Conservation (phyloP, 2,329 filamentous ascomycete species). For the Phialemonium atrogriseum region DNA sequence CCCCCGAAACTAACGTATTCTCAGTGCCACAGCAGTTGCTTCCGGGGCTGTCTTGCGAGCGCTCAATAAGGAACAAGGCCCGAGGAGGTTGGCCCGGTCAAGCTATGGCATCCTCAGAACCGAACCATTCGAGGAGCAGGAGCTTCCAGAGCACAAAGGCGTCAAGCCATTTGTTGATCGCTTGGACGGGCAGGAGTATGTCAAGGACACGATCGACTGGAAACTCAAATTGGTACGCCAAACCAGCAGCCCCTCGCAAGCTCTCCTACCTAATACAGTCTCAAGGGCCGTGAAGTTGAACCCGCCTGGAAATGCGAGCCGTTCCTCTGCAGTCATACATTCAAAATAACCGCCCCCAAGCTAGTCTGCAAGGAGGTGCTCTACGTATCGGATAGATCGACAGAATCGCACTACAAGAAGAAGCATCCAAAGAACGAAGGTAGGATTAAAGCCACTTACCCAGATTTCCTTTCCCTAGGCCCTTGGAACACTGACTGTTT, state of each 20-base stretch:
- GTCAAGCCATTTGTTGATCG: slow-evolving; percentile 5
- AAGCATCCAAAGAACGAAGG: slow-evolving; percentile 10
- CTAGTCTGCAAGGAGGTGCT: slow-evolving; percentile 12
- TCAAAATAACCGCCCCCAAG: slow-evolving; percentile 3
- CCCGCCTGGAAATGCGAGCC: slow-evolving; percentile 7
- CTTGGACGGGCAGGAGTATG: slow-evolving; percentile 12
- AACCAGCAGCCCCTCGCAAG: neutral
- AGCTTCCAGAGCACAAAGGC: slow-evolving; percentile 6
- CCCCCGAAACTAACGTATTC: neutral
- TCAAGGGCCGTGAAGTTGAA: slow-evolving; percentile 5
- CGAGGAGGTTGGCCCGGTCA: slow-evolving; percentile 14
- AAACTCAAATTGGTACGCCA: slow-evolving; percentile 11
- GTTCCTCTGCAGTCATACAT: slow-evolving; percentile 8
- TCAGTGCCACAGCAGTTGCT: slow-evolving; percentile 18
- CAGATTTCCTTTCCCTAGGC: neutral
- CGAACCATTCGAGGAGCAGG: slow-evolving; percentile 10
- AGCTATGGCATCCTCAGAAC: slow-evolving; percentile 19
- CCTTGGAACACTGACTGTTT: neutral
- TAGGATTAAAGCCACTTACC: slow-evolving; percentile 4
- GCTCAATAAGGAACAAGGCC: slow-evolving; percentile 18
- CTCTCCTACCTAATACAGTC: neutral
- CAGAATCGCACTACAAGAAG: slow-evolving; percentile 11
- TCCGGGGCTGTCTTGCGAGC: slow-evolving; percentile 21
- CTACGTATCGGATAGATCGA: slow-evolving; percentile 10
- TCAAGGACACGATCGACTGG: slow-evolving; percentile 16